Evolutionary conservation across 208 protist species (phyloP).

Genomic region (Leishmania major): DNA sequence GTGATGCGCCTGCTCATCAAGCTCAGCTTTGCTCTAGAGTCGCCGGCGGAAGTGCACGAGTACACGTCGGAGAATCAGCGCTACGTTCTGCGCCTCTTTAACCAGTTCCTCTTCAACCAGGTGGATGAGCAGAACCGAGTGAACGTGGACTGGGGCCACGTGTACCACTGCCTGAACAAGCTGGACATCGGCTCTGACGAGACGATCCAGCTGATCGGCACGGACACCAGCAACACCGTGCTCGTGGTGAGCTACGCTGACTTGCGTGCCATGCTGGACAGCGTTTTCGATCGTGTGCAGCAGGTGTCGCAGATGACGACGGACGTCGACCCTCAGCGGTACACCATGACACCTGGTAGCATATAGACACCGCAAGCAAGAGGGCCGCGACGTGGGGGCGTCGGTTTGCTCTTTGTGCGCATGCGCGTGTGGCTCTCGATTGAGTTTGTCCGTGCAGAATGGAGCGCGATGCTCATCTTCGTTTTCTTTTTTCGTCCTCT

Average conservation of each 20-base stretch:
- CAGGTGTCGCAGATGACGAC: constrained; percentile 43
- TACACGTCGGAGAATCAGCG: constrained; percentile 69
- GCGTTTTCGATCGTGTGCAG: constrained; percentile 87
- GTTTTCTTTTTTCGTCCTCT: not conserved
- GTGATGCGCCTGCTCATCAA: constrained; percentile 96
- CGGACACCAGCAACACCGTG: constrained; percentile 87
- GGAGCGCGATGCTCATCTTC: not conserved
- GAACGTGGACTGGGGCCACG: constrained; percentile 93
- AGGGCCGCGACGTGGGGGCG: not conserved
- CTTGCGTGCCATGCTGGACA: constrained; percentile 87
- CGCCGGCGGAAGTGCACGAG: constrained; percentile 80
- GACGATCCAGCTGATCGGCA: constrained; percentile 92
- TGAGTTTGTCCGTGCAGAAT: not conserved
- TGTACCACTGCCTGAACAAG: constrained; percentile 97
- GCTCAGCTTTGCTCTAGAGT: constrained; percentile 92
- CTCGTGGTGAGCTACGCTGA: constrained; percentile 96
- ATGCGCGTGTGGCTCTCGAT: not conserved
- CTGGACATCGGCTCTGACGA: constrained; percentile 95
- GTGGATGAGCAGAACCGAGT: constrained; percentile 91
- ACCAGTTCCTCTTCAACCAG: constrained; percentile 97
- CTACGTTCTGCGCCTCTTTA: constrained; percentile 94
- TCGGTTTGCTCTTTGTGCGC: not conserved
- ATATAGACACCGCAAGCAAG: constrained; percentile 5
- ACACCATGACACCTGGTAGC: constrained; percentile 34
- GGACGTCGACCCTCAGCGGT: constrained; percentile 32